Evolutionary conservation across 2,329 filamentous ascomycete genomes (phyloP).

Genomic region (Pseudogymnoascus sp.): DNA sequence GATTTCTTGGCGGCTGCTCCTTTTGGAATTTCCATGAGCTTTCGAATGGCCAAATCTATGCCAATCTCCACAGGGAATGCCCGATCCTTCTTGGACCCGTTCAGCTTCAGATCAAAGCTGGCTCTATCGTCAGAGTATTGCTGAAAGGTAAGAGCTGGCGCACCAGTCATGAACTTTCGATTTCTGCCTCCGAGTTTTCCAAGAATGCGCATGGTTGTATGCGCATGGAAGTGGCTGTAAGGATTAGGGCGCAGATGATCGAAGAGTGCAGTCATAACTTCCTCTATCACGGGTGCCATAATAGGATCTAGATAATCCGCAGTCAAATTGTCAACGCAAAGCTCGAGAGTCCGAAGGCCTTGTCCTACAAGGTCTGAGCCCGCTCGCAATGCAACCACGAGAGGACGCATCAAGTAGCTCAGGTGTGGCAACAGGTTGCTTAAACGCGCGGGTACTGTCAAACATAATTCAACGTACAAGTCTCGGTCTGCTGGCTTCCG

Average conservation of each 20-base stretch:
- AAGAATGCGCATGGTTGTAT: constrained; percentile 94
- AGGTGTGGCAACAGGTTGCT: constrained; percentile 93
- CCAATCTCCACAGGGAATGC: constrained; percentile 82
- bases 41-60: constrained; percentile 80
- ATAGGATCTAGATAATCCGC: constrained; percentile 97
- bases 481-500: constrained; percentile 86
- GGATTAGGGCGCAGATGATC: constrained; percentile 90
- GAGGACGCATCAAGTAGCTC: constrained; percentile 90
- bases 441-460: constrained; percentile 88
- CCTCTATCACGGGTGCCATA: constrained; percentile 97
- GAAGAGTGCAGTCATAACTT: constrained; percentile 95
- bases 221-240: constrained; percentile 94
- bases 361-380: constrained; percentile 92
- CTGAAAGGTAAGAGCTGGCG: constrained; percentile 74
- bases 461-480: constrained; percentile 90
- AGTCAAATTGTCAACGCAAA: constrained; percentile 96
- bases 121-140: constrained; percentile 79
- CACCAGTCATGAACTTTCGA: constrained; percentile 86
- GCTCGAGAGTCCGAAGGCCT: constrained; percentile 82
- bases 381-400: constrained; percentile 89
- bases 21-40: constrained; percentile 74
- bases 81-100: constrained; percentile 81
- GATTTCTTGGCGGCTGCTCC: constrained; percentile 41
- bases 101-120: constrained; percentile 80
- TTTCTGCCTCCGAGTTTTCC: constrained; percentile 95